phyloP scores from a whole-genome alignment of 2,329 filamentous ascomycete species.

The Fusarium camptoceras region DNA sequence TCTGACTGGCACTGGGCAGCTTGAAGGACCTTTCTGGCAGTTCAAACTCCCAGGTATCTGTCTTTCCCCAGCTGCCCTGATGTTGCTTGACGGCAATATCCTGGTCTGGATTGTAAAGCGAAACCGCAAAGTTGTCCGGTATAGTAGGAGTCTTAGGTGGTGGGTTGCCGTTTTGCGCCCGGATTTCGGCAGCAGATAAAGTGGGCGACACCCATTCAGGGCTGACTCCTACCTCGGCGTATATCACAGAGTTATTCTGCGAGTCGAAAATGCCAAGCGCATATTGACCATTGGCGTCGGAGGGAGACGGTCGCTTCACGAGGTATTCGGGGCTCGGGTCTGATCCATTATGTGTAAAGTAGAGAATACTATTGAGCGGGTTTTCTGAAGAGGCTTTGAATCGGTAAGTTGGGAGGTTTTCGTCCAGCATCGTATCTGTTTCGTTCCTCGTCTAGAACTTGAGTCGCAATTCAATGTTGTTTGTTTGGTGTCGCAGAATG shows the following conservation, averaged over 20 bases:
- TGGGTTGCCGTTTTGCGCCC: slow-evolving; percentile 71
- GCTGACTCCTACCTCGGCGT: slow-evolving; percentile 84
- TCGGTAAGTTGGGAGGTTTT: slow-evolving; percentile 84
- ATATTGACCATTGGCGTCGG: slow-evolving; percentile 83
- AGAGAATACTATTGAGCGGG: slow-evolving; percentile 67
- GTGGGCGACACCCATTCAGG: slow-evolving; percentile 89
- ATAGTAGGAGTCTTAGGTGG: slow-evolving; percentile 75
- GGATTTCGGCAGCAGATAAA: slow-evolving; percentile 83
- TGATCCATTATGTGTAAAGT: slow-evolving; percentile 77
- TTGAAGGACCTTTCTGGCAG: slow-evolving; percentile 89
- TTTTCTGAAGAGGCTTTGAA: slow-evolving; percentile 65
- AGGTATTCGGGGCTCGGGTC: slow-evolving; percentile 84
- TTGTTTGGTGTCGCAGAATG: slow-evolving; percentile 23
- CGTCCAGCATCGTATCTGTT: slow-evolving; percentile 79
- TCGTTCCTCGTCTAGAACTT: neutral
- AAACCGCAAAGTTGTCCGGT: slow-evolving; percentile 82
- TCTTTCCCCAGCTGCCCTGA: slow-evolving; percentile 82
- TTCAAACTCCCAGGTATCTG: slow-evolving; percentile 89
- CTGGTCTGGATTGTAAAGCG: slow-evolving; percentile 95
- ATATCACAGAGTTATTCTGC: slow-evolving; percentile 82
- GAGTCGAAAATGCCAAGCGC: slow-evolving; percentile 87
- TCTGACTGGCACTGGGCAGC: slow-evolving; percentile 78
- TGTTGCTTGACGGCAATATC: slow-evolving; percentile 77
- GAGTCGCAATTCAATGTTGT: slow-evolving; percentile 7
- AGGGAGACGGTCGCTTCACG: slow-evolving; percentile 78